Percentiles rank a stretch among this genome's conserved stretches.
Conservation (phyloP, 305 asterid species). For the Fraxinus angustifolia region DNA sequence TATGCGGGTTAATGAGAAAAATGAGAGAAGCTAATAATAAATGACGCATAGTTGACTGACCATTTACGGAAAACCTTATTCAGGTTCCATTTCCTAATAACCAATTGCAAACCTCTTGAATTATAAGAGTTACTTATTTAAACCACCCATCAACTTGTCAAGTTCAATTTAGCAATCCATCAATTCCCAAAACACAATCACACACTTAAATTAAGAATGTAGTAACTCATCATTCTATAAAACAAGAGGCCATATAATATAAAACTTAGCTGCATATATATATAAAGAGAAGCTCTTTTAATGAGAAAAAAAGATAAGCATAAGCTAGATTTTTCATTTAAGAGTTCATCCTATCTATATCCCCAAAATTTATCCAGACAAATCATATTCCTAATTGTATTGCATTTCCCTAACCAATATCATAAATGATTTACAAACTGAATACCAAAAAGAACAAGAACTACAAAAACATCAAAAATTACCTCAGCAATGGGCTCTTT, state of each 20-base stretch:
- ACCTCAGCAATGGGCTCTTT: conserved; percentile 65
- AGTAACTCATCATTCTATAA: conserved; percentile 3
- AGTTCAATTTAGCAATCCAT: background rate
- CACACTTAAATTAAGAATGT: background rate
- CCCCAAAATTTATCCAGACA: background rate
- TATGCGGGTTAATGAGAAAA: background rate
- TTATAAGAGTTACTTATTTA: background rate
- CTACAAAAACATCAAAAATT: background rate
- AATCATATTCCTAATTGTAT: background rate
- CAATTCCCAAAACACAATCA: background rate
- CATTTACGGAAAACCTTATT: background rate
- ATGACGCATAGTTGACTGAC: background rate
- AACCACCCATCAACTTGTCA: background rate
- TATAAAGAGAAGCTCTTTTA: background rate
- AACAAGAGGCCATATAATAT: background rate
- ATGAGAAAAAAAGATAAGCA: background rate
- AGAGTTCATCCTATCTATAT: background rate
- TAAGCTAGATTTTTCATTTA: background rate
- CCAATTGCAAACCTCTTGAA: background rate
- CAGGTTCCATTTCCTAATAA: background rate
- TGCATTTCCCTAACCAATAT: conserved; percentile 2
- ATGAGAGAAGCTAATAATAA: background rate
- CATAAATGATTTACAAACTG: background rate
- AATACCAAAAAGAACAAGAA: conserved; percentile 2
- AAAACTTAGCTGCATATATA: background rate